Evolutionary conservation across 805 yeast species (phyloP).

Genomic region (Yarrowia keelungensis): DNA sequence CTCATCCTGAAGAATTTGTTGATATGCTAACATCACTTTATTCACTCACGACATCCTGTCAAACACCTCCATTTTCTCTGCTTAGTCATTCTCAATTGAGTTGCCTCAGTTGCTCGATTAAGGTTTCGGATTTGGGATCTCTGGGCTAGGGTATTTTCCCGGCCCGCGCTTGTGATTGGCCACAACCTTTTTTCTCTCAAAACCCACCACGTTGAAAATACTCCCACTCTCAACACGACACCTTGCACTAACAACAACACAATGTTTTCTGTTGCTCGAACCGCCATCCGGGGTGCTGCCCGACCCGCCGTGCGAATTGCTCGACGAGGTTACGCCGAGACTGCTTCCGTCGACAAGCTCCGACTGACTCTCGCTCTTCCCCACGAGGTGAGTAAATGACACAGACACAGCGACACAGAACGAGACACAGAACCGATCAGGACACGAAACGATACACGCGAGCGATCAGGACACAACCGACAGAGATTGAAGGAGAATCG

Average conservation of each 20-base stretch:
- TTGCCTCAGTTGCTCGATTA: not conserved
- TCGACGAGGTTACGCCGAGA: conserved; percentile 86
- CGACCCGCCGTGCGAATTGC: conserved; percentile 47
- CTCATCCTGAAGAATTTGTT: no score
- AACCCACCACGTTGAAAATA: conserved; percentile 33
- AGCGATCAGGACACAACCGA: conserved; percentile 9
- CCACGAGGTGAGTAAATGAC: conserved; percentile 59
- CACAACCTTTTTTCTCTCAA: conserved; percentile 37
- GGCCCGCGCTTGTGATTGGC: conserved; percentile 20
- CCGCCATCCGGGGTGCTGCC: conserved; percentile 40
- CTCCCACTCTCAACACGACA: conserved; percentile 37
- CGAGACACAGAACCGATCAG: not conserved
- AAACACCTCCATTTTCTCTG: no score
- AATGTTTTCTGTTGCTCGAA: conserved; percentile 40
- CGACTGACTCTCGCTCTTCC: conserved; percentile 92
- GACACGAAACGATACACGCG: conserved; percentile 42
- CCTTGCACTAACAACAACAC: conserved; percentile 36
- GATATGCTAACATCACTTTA: no score
- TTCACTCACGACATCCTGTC: no score
- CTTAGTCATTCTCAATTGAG: no score
- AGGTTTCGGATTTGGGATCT: conserved; percentile 22
- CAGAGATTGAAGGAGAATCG: not conserved
- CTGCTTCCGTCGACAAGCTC: conserved; percentile 71
- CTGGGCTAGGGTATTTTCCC: conserved; percentile 1
- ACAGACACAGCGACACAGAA: not conserved